Evolutionary conservation across 2,329 filamentous ascomycete species (phyloP), one percentile per base, ranked within the genome.

Genomic region (Neofusicoccum umdonicola): DNA sequence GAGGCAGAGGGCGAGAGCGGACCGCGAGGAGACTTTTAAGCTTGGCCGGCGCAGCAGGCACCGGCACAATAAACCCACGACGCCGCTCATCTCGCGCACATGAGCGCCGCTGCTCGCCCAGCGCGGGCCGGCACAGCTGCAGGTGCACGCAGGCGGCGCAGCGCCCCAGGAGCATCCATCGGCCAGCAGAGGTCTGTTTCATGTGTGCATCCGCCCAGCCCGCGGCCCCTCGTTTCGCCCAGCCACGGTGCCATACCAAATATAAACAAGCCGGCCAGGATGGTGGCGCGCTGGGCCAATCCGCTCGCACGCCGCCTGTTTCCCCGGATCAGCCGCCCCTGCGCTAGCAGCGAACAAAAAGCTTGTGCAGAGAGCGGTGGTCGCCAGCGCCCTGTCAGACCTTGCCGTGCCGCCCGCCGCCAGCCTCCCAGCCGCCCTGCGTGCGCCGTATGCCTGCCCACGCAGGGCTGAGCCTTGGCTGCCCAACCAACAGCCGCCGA

Each of bases 401-500:
- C 52, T 44, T 8, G 39, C 52, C 52, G 52, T 57, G 52, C 52
- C 52, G 52, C 52, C 42, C 56, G n/a, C 41, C 56, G 34, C 37
- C 37, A 34, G 35, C 56, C 56, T 60, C 39, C 42, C 41, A 35
- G 27, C 56, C 41, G 34, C 50, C 50, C 12, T 44, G 4, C 41
- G 19, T 11, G 27, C 41, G 7, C 50, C 31, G 5, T 44, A 15
- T 44, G 42, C 42, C 42, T 44, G 42, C 42, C 15, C 56, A 37
- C 31, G 39, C 56, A 60, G 56, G 56, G 56, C 56, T 60, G 56
- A 48, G 56, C 56, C n/a, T 58, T 47, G 56, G 56, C 56, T n/a
- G 12, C 12, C 11, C 9, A 7, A 4, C 42, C 56, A 48, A 47
- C 56, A 45, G 31, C 19, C 22, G 22, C 37, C 52, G 17, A 17